Conservation (phyloP, 768 basidiomycete genomes). For the Trametes elegans region DNA sequence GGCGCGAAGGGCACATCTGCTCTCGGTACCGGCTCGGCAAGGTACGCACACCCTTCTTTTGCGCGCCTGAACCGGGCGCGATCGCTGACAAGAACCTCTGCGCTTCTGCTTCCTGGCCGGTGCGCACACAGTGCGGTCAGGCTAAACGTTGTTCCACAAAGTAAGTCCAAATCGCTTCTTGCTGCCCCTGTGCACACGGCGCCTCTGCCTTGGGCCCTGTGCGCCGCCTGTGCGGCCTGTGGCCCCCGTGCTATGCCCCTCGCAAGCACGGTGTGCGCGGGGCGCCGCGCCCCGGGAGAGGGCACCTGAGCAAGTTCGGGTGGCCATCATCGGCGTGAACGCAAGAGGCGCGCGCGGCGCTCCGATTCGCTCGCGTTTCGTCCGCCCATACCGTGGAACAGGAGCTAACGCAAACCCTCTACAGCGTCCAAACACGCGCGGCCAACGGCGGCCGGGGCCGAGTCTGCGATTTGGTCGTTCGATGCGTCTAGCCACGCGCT, state of each 20-base stretch:
- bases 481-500: slow-evolving; percentile 38
- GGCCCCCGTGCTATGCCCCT: not conserved
- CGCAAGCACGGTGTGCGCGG: not conserved
- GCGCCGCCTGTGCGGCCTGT: not conserved
- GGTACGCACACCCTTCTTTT: slow-evolving; percentile 5
- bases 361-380: slow-evolving; percentile 15
- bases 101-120: not conserved
- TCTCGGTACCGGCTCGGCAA: slow-evolving; percentile 12
- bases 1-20: slow-evolving; percentile 32
- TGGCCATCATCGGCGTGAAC: not conserved
- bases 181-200: too few species aligned
- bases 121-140: slow-evolving; percentile 2
- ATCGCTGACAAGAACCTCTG: not conserved
- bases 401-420: slow-evolving; percentile 29
- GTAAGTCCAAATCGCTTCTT: slow-evolving; percentile 1
- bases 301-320: not conserved
- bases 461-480: slow-evolving; percentile 49
- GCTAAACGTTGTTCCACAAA: slow-evolving; percentile 5
- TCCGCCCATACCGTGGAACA: slow-evolving; percentile 20
- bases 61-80: not conserved
- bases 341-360: not conserved
- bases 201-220: too few species aligned
- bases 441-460: slow-evolving; percentile 24
- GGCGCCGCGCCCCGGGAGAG: not conserved
- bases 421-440: slow-evolving; percentile 32